Evolutionary conservation across 2,329 filamentous ascomycete species (phyloP).

Genomic region (Alternaria viburni): DNA sequence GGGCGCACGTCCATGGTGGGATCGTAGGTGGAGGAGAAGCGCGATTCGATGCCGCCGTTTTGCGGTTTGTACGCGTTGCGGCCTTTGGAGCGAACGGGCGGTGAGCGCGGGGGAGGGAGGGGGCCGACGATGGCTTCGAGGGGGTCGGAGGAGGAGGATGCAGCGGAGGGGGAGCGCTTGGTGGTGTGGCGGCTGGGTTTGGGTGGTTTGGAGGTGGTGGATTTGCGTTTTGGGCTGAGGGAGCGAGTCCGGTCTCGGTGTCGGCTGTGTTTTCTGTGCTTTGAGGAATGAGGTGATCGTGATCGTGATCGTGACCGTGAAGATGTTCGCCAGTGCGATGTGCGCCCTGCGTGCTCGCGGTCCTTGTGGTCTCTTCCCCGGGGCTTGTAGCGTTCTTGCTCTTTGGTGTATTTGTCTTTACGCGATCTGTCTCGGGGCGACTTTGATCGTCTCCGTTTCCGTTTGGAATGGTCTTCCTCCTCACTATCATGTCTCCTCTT

Average conservation of each 20-base stretch:
- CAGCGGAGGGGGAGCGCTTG: constrained; percentile 19
- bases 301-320: constrained; percentile 29
- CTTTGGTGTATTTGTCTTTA: constrained; percentile 11
- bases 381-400: constrained; percentile 14
- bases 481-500: constrained; percentile 22
- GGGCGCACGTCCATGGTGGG: constrained; percentile 63
- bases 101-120: constrained; percentile 59
- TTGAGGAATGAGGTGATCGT: constrained; percentile 21
- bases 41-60: constrained; percentile 72
- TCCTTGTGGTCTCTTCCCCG: constrained; percentile 11
- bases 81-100: constrained; percentile 49
- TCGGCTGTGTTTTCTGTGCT: constrained; percentile 12
- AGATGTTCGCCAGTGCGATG: constrained; percentile 23
- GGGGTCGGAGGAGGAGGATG: constrained; percentile 72
- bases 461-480: constrained; percentile 15
- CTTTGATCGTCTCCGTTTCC: constrained; percentile 24
- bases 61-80: constrained; percentile 41
- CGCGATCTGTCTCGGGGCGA: constrained; percentile 18
- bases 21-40: constrained; percentile 73
- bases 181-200: neutral
- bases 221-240: neutral
- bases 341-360: constrained; percentile 18
- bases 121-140: constrained; percentile 80
- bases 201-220: neutral
- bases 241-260: constrained; percentile 22